Evolutionary conservation across 805 yeast species (phyloP), one percentile per base, ranked within the genome.

Genomic region (Saccharomycopsis capsularis): DNA sequence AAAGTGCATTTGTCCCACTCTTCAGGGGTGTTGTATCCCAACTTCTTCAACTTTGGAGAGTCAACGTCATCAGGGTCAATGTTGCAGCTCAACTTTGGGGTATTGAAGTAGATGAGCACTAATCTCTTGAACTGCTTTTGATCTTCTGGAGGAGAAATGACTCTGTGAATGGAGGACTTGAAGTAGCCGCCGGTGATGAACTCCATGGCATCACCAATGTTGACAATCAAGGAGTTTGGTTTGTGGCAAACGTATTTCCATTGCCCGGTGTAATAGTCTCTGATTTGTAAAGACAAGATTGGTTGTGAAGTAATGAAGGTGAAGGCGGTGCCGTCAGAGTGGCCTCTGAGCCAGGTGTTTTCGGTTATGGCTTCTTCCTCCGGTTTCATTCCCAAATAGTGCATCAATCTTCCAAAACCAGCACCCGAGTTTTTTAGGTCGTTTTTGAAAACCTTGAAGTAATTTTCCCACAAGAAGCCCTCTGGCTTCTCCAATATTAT

Each of bases 271-370:
- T 59, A 65, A 40, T 63, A 61, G 46, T 69, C 71, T 48, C 64
- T 60, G 44, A 70, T 66, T 53, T 70, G 74, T 27, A 70, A 59
- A 5, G 72, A 61, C 3, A 68, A 55, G 40, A 70, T 67, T 27
- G 73, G 69, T 55, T 68, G 71, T 5, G 73, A 68, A 1, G 70
- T 62, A 27, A 70, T 68, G 46, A 69, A 68, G 1, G 73, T 60
- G 39, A 70, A 63, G 1, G 68, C 73, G 47, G 67, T 62, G 16
- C 64, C 66, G 56, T 66, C 69, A 38, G 67, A 36, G 38, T 66
- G 70, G 1, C 78, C 78, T 42, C 77, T 62, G 30, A 73, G 59
- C 70, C 71, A 71, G 2, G 71, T 70, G 27, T 63, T 60, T 4
- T 64, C 63, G 0, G 75, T 69, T 36, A 59, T 57, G 18, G 54